Evolutionary conservation across 169 alveolate species (phyloP).

Genomic region (Theileria orientalis): DNA sequence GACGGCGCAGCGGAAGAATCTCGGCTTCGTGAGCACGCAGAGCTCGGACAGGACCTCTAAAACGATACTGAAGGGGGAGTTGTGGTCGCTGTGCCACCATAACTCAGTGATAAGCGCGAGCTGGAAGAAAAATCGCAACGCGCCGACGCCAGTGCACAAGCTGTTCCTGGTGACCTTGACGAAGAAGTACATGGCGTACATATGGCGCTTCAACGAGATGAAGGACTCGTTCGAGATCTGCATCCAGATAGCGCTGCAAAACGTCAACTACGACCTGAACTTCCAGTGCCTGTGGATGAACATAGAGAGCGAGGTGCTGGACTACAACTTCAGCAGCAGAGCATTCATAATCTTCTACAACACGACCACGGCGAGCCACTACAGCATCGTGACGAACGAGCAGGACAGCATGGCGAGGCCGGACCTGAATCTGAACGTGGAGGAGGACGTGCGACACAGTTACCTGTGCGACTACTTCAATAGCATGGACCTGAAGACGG

Average conservation of each 20-base stretch:
- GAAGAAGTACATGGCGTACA: constrained; percentile 37
- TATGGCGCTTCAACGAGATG: constrained; percentile 40
- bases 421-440: background rate
- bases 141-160: constrained; percentile 13
- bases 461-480: background rate
- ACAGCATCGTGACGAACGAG: constrained; percentile 15
- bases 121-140: constrained; percentile 41
- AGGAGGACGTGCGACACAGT: background rate
- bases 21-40: constrained; percentile 18
- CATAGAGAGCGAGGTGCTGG: constrained; percentile 1
- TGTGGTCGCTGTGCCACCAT: constrained; percentile 45
- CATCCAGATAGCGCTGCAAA: constrained; percentile 19
- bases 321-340: constrained; percentile 32
- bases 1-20: constrained; percentile 13
- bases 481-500: background rate
- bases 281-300: constrained; percentile 51
- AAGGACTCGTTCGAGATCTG: constrained; percentile 39
- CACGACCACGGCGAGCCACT: constrained; percentile 7
- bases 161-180: constrained; percentile 44
- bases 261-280: background rate
- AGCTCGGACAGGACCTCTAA: constrained; percentile 21
- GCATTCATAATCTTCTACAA: constrained; percentile 47
- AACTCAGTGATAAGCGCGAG: constrained; percentile 22
- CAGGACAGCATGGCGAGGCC: background rate
- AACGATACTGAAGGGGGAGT: constrained; percentile 16